A percentile compares a stretch with the other conserved stretches of the same genome.
These are phyloP conservation scores for Ormosia semicastrata DNA, from an alignment of 306 rosid species.

Conservation along the genomic window DNA sequence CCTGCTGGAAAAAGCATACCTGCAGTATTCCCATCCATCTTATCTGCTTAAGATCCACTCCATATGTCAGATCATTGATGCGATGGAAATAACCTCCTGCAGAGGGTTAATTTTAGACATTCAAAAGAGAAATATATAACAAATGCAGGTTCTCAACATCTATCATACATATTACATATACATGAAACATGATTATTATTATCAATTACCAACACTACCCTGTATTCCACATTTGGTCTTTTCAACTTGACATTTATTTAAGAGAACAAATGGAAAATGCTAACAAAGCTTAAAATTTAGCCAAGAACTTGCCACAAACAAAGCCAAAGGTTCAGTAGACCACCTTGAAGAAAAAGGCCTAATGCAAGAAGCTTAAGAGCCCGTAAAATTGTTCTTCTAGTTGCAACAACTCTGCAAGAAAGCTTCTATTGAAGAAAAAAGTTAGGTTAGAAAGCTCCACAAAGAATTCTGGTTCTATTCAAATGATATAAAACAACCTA, in stretches of 20 bases:
- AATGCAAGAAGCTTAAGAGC: constrained; percentile 74
- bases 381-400: constrained; percentile 65
- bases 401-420: constrained; percentile 56
- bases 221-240: not conserved
- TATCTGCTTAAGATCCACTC: constrained; percentile 75
- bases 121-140: not conserved
- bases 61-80: constrained; percentile 68
- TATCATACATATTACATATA: not conserved
- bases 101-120: constrained; percentile 10
- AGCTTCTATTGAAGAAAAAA: constrained; percentile 54
- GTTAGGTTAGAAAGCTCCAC: not conserved
- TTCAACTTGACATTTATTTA: not conserved
- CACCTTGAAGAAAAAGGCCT: constrained; percentile 95
- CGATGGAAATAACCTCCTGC: constrained; percentile 92
- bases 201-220: not conserved
- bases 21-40: constrained; percentile 90
- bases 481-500: not conserved
- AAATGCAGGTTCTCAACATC: not conserved
- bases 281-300: constrained; percentile 2
- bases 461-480: not conserved
- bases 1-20: constrained; percentile 37
- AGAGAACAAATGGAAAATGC: constrained; percentile 6
- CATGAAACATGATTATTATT: not conserved
- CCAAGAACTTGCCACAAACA: not conserved
- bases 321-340: constrained; percentile 13